Evolutionary conservation across 768 basidiomycete genomes (phyloP), one percentile per base, ranked within the genome.

Genomic region (Tricholoma matsutake): DNA sequence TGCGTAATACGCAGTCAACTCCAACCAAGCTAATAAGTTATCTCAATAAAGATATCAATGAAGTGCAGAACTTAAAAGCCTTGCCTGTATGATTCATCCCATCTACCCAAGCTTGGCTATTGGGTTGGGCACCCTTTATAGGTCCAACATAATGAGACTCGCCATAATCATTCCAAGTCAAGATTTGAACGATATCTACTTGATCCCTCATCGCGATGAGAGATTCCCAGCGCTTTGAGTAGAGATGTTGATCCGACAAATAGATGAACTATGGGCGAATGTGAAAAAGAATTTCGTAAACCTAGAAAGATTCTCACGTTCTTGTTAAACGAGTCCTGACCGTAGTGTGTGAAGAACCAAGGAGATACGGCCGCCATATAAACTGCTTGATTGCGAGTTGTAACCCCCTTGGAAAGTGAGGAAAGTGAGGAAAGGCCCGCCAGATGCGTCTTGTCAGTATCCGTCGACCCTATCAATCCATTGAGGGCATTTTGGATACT

Each of bases 81-180:
- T 63, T 57, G 78, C 79, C 79, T 39, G 78, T 76, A 65, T 87
- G 86, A 60, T 83, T 72, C 71, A 86, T 84, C 0, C 88, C 88
- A 65, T 88, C 68, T 5, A 88, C 87, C 89, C 90, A 92, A 6
- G 80, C 80, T 64, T 90, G 81, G 55, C 87, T 88, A 69, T 84
- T 79, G 52, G 91, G 91, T 68, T 89, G 85, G 28, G 77, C 83
- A 9, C 90, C 88, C 63, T 86, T 83, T 66, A 91, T 84, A 2
- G 92, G 91, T 13, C 87, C 90, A 52, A 94, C 76, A 70, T 95
- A 94, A 68, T 92, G 88, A 3, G 86, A 88, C 69, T 89, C 88
- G 62, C 88, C 87, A 58, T 77, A 91, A 70, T 91, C 89, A 61
- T 92, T 92, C 85, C 86, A 91, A 13, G 85, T 83, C 49, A 86